Evolutionary conservation across 768 basidiomycete species (phyloP), one percentile per base, ranked within the genome.

Genomic region (Collybia sp.): DNA sequence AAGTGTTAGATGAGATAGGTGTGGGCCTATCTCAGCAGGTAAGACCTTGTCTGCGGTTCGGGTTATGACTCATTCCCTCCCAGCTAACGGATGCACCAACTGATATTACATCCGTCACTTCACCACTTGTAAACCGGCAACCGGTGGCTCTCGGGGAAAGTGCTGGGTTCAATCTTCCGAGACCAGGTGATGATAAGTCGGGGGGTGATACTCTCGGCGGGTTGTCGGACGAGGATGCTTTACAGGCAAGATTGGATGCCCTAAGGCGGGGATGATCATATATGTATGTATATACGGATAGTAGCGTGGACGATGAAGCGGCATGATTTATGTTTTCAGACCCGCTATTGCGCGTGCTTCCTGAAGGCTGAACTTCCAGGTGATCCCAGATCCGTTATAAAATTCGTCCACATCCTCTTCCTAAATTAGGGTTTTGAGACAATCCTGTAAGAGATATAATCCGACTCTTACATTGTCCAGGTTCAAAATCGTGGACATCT

Each of bases 1-100:
- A 98, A 66, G 95, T 99, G 41, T 70, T 99, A 40, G 96, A 98
- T 53, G 96, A 98, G 72, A 96, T 99, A 48, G 96, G 96, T 30
- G 87, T 99, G 44, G 79, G 77, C 50, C 73, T 97, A 48, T 88
- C 88, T 2, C 96, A 98, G 65, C 82, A 89, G 67, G 88, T 85
- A 56, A 51, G 64, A 47, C 20, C 39, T 33, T 20, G 31, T 40
- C 12, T 48, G 39, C 10, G 41, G 30, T 42, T 38, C 25, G 8
- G 17, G 47, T 25, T 19, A 19, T 40, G 44, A 63, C 53, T 51
- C 43, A 48, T 16, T 46, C 42, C 32, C 25, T 37, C 19, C 10
- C 40, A 96, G 93, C 80, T 96, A 44, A 82, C 82, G 1, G 92
- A 93, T 44, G 79, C 89, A 11, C 93, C 93, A 3, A 83, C 80